These are phyloP conservation scores for Xylariaceae sp. DNA, from an alignment of 2,329 filamentous ascomycete species.

Conservation along the genomic window DNA sequence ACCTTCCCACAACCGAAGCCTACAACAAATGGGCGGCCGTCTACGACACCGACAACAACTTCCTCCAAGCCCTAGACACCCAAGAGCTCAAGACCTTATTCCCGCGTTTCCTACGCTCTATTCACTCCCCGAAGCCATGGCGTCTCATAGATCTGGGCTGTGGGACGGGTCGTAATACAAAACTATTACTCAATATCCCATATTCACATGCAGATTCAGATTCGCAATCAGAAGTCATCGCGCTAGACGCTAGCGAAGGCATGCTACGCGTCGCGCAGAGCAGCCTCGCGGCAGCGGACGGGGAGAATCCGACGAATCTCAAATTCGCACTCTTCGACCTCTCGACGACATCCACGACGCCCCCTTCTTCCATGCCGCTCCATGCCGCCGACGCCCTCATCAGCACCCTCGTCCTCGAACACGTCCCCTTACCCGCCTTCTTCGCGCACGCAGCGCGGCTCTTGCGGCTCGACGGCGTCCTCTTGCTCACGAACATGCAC, in stretches of 20 bases:
- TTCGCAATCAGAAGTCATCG: constrained; percentile 38
- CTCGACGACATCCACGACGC: constrained; percentile 19
- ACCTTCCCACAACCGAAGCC: constrained; percentile 31
- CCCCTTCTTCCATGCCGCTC: constrained; percentile 24
- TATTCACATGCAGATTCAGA: no score
- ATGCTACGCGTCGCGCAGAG: constrained; percentile 52
- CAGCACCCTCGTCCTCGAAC: constrained; percentile 60
- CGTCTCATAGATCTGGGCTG: constrained; percentile 58
- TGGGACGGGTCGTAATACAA: constrained; percentile 59
- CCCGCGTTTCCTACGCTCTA: constrained; percentile 39
- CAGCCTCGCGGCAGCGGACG: constrained; percentile 26
- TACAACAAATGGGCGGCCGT: constrained; percentile 36
- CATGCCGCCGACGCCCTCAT: constrained; percentile 41
- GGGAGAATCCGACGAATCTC: neutral
- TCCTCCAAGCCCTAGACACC: constrained; percentile 59
- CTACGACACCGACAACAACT: constrained; percentile 62
- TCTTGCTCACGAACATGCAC: constrained; percentile 65
- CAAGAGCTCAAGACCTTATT: constrained; percentile 48
- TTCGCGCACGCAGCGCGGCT: constrained; percentile 43
- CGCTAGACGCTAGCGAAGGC: constrained; percentile 49
- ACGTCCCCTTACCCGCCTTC: constrained; percentile 47
- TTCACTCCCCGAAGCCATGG: constrained; percentile 27
- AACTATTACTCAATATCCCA: constrained; percentile 40
- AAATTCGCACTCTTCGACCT: constrained; percentile 37
- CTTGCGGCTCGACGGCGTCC: constrained; percentile 42